Percentiles rank a stretch among this genome's conserved stretches.
These are phyloP conservation scores for Phoenix dactylifera DNA, from an alignment of 176 grass and related monocot genomes.

Conservation along the genomic window DNA sequence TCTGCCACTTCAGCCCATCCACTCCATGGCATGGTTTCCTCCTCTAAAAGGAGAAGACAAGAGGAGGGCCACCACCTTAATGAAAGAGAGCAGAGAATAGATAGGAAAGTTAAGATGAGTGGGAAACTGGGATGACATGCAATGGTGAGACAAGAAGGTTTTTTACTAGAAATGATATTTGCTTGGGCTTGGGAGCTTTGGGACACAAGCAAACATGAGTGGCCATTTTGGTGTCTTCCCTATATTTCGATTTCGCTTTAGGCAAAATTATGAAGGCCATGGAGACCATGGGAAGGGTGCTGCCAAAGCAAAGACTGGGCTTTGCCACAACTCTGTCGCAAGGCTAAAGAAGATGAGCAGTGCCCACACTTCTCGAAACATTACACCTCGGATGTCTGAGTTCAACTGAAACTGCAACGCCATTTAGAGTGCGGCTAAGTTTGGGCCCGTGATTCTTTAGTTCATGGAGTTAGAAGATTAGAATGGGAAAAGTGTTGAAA, in stretches of 20 bases:
- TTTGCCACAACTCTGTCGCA: neutral
- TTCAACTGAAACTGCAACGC: too few species aligned
- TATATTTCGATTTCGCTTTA: too few species aligned
- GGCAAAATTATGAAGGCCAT: too few species aligned
- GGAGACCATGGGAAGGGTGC: neutral
- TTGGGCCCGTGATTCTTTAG: too few species aligned
- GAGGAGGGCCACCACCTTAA: constrained; percentile 8
- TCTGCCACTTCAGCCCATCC: neutral
- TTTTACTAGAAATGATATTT: constrained; percentile 5
- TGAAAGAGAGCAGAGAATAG: neutral
- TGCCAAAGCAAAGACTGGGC: neutral
- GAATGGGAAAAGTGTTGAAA: too few species aligned
- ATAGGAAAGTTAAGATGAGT: neutral
- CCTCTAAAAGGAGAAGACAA: constrained; percentile 5
- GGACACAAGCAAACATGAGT: constrained; percentile 61
- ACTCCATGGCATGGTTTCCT: constrained; percentile 1
- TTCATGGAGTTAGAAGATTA: too few species aligned
- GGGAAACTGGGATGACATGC: constrained; percentile 7
- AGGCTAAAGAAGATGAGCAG: neutral
- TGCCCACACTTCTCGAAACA: neutral
- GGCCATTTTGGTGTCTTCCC: neutral
- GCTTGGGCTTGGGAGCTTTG: constrained; percentile 44
- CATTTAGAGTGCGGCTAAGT: too few species aligned
- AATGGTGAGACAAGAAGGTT: too few species aligned
- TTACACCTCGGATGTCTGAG: too few species aligned